phyloP scores from a whole-genome alignment of 176 grass and related monocot species.

The Carex parvula region DNA sequence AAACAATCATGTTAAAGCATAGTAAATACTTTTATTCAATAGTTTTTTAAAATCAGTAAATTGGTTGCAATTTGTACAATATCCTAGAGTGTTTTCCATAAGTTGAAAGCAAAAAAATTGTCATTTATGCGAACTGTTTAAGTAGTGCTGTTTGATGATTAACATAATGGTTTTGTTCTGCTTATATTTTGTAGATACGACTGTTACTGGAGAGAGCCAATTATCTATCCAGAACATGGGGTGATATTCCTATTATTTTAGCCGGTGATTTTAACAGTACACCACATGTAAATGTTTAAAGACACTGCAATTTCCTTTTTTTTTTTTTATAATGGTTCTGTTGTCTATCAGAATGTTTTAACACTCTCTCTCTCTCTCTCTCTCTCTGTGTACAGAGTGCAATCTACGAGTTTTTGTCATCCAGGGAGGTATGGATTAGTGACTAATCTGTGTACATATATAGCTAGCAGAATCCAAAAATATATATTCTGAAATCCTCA shows the following conservation, averaged over 20 bases:
- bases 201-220: conserved; percentile 61
- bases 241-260: conserved; percentile 75
- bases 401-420: conserved; percentile 69
- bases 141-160: background rate
- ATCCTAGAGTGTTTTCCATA: background rate
- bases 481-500: conserved; percentile 20
- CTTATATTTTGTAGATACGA: conserved; percentile 48
- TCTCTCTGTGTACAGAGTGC: conserved; percentile 44
- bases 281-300: conserved; percentile 54
- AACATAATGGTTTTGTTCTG: background rate
- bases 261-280: conserved; percentile 98
- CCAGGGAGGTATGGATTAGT: conserved; percentile 56
- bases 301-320: background rate
- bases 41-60: background rate
- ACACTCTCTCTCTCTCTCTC: conserved; percentile 23
- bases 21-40: background rate
- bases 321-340: background rate
- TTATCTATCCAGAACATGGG: conserved; percentile 74
- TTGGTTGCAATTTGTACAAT: background rate
- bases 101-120: background rate
- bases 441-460: conserved; percentile 18
- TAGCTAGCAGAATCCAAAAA: conserved; percentile 26
- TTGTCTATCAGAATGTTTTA: conserved; percentile 33
- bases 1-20: background rate
- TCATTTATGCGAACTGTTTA: background rate